Conservation (phyloP, 1,284 basidiomycete species). For the Boletus semigastroideus region DNA sequence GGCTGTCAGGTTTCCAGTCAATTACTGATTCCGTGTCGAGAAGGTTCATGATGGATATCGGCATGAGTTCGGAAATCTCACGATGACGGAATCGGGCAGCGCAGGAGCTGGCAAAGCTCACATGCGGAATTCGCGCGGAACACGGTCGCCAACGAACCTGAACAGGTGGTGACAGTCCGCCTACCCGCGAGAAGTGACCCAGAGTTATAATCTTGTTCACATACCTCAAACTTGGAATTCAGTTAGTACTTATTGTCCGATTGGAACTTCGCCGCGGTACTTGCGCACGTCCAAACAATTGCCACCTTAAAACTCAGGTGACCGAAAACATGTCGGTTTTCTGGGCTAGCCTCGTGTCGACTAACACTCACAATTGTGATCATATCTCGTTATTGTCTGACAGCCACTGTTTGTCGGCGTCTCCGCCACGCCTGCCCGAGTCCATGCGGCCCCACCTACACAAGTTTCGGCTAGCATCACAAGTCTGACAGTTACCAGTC, state of each 20-base stretch:
- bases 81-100: conserved; percentile 22
- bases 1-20: conserved; percentile 11
- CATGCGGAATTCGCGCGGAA: conserved; percentile 26
- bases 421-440: not conserved
- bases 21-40: conserved; percentile 23
- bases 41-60: not conserved
- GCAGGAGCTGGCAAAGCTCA: conserved; percentile 1
- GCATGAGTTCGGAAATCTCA: conserved; percentile 1
- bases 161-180: conserved; percentile 10
- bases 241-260: not conserved
- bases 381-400: not conserved
- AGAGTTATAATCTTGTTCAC: conserved; percentile 10
- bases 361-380: not conserved
- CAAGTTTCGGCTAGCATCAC: too few relatives aligned
- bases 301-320: not conserved
- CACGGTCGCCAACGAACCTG: conserved; percentile 6
- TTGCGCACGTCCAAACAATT: not conserved
- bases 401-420: not conserved
- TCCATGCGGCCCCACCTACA: not conserved
- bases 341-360: too few relatives aligned
- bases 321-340: not conserved
- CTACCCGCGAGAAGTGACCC: not conserved
- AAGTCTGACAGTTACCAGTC: too few relatives aligned
- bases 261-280: conserved; percentile 10
- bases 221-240: not conserved